Conservation (phyloP, 257 asterid genomes). For the Mentha longifolia region DNA sequence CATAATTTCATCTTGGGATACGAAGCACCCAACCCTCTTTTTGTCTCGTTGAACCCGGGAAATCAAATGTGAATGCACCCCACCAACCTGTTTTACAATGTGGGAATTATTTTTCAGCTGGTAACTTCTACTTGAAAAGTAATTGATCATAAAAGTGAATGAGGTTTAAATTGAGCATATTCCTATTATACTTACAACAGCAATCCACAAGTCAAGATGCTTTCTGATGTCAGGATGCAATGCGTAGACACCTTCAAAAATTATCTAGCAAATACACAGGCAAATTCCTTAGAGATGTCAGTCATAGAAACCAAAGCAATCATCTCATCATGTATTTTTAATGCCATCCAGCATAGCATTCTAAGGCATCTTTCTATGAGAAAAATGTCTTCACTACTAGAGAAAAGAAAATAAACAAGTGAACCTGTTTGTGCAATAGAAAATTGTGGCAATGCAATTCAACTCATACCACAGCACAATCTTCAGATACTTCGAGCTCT, state of each 20-base stretch:
- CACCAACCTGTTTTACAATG: constrained; percentile 81
- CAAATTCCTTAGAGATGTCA: not conserved
- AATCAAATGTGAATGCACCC: constrained; percentile 98
- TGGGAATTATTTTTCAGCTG: constrained; percentile 35
- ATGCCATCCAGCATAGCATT: constrained; percentile 9
- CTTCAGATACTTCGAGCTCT: constrained; percentile 95
- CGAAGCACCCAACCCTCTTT: constrained; percentile 82
- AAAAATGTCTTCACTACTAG: not conserved
- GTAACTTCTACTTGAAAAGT: constrained; percentile 17
- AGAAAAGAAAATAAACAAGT: constrained; percentile 12
- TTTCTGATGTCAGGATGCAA: constrained; percentile 94
- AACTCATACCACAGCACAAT: constrained; percentile 90
- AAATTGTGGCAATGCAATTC: constrained; percentile 7
- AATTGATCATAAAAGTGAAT: constrained; percentile 28
- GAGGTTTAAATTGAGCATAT: not conserved
- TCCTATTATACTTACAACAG: constrained; percentile 81
- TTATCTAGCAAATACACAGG: constrained; percentile 59
- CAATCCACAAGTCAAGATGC: constrained; percentile 94
- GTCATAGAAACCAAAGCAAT: constrained; percentile 4
- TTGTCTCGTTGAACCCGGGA: constrained; percentile 99
- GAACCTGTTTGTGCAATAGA: not conserved
- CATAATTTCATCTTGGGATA: constrained; percentile 95
- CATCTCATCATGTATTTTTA: not conserved
- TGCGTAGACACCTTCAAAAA: constrained; percentile 98
- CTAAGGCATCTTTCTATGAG: constrained; percentile 8